These are phyloP conservation scores for Theobroma grandiflorum DNA, from an alignment of 441 rosid species.

Conservation along the genomic window DNA sequence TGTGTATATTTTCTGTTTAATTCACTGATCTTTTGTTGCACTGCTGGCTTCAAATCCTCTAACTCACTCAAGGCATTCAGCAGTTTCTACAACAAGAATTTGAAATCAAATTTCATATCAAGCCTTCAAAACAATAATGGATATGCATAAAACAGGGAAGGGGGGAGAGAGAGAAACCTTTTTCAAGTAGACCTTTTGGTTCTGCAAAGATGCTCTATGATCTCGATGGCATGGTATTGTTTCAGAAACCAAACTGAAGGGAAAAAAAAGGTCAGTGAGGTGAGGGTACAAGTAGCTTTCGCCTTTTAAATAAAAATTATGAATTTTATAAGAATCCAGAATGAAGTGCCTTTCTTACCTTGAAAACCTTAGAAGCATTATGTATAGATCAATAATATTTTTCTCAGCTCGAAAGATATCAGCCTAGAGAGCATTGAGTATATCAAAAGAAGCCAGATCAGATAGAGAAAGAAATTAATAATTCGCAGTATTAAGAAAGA, in stretches of 20 bases:
- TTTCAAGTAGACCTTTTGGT: slow-evolving; percentile 63
- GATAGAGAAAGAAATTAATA: neutral
- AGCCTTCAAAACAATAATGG: slow-evolving; percentile 32
- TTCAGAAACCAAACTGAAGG: slow-evolving; percentile 85
- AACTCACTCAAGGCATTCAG: slow-evolving; percentile 78
- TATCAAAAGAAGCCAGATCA: slow-evolving; percentile 17
- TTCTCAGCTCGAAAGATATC: slow-evolving; percentile 90
- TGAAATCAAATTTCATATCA: slow-evolving; percentile 25
- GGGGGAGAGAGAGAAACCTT: slow-evolving; percentile 46
- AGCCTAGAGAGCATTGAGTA: slow-evolving; percentile 61
- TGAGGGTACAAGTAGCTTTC: neutral
- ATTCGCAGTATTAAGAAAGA: neutral
- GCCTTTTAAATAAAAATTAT: neutral
- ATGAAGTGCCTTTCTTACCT: slow-evolving; percentile 56
- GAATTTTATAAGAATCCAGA: slow-evolving; percentile 17
- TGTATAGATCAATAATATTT: slow-evolving; percentile 83
- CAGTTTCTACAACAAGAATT: slow-evolving; percentile 61
- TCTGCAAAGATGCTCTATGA: slow-evolving; percentile 57
- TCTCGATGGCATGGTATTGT: slow-evolving; percentile 95
- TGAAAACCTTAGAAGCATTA: slow-evolving; percentile 95
- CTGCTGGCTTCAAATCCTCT: slow-evolving; percentile 86
- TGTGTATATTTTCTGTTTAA: slow-evolving; percentile 53
- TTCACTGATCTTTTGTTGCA: slow-evolving; percentile 66
- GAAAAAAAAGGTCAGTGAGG: slow-evolving; percentile 10
- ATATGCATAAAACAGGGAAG: neutral